These are phyloP conservation scores for Suillus alpinus DNA, from an alignment of 768 basidiomycete genomes.

Conservation along the genomic window DNA sequence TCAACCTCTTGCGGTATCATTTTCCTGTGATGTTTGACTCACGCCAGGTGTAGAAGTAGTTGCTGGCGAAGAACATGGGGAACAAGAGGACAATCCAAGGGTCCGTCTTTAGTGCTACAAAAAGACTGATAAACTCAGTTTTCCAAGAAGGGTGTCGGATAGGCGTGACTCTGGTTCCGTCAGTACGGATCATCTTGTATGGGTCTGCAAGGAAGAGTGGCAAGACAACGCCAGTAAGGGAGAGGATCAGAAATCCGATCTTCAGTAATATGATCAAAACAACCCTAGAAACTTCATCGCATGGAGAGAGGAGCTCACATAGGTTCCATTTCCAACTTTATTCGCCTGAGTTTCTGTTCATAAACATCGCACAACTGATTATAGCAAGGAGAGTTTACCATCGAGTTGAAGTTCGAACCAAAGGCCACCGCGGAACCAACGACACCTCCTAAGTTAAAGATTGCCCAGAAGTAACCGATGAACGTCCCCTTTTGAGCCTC, in stretches of 20 bases:
- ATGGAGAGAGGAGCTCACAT: constrained; percentile 43
- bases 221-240: constrained; percentile 62
- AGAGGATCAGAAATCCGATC: constrained; percentile 76
- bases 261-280: constrained; percentile 25
- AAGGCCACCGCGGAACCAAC: constrained; percentile 76
- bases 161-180: constrained; percentile 65
- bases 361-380: neutral
- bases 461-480: constrained; percentile 80
- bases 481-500: constrained; percentile 74
- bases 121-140: constrained; percentile 68
- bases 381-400: constrained; percentile 35
- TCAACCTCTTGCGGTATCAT: neutral
- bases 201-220: constrained; percentile 75
- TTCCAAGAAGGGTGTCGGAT: constrained; percentile 76
- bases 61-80: constrained; percentile 83
- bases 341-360: constrained; percentile 19
- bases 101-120: constrained; percentile 64
- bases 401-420: constrained; percentile 65
- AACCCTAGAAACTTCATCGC: neutral
- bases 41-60: constrained; percentile 90
- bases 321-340: constrained; percentile 69
- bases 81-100: constrained; percentile 72
- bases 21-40: constrained; percentile 22
- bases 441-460: constrained; percentile 81
- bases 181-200: constrained; percentile 66